A percentile compares a stretch with the other conserved stretches of the same genome.
These are phyloP conservation scores for Stagonosporopsis tanaceti DNA, from an alignment of 2,329 filamentous ascomycete species.

Conservation along the genomic window DNA sequence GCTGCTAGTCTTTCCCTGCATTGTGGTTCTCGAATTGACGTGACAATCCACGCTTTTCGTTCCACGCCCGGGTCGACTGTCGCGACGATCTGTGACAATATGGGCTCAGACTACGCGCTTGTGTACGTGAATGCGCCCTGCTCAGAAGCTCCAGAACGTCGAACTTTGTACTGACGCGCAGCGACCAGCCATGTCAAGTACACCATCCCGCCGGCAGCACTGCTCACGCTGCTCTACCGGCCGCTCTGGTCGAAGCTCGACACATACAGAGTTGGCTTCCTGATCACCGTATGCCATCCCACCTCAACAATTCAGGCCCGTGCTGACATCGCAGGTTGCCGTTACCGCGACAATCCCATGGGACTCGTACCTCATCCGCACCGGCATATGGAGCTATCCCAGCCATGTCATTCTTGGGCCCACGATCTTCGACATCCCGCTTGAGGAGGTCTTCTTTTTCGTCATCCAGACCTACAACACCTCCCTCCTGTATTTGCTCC, in stretches of 20 bases:
- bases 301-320: conserved; percentile 3
- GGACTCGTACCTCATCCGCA: conserved; percentile 77
- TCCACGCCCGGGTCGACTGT: conserved; percentile 18
- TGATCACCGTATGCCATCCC: conserved; percentile 58
- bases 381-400: conserved; percentile 75
- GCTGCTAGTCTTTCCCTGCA: conserved; percentile 33
- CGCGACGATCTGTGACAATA: conserved; percentile 40
- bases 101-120: conserved; percentile 69
- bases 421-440: conserved; percentile 69
- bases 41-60: conserved; percentile 20
- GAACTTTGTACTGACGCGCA: conserved; percentile 23
- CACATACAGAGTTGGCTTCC: conserved; percentile 67
- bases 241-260: conserved; percentile 70
- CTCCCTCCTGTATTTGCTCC: conserved; percentile 70
- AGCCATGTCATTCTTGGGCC: conserved; percentile 69
- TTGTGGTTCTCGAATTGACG: conserved; percentile 29
- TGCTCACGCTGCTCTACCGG: conserved; percentile 66
- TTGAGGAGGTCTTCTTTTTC: conserved; percentile 81
- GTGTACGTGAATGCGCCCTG: conserved; percentile 59
- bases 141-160: conserved; percentile 7
- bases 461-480: conserved; percentile 79
- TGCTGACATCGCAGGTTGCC: conserved; percentile 60
- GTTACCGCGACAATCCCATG: conserved; percentile 75
- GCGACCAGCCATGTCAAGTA: conserved; percentile 67
- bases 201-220: conserved; percentile 69